Conservation (phyloP, 805 yeast genomes). For the Cyberlindnera meyerae region DNA sequence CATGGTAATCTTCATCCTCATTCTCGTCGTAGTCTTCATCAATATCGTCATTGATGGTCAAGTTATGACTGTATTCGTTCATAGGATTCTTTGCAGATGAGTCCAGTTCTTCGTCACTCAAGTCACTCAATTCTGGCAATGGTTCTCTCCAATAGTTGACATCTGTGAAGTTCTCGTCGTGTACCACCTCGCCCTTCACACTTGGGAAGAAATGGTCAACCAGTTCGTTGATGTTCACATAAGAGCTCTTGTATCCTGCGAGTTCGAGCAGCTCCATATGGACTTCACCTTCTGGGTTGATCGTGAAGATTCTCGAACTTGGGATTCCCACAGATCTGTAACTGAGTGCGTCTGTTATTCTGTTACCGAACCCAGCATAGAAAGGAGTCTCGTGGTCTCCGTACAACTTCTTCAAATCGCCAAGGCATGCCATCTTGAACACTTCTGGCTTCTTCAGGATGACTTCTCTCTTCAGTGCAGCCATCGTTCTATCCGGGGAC, state of each 20-base stretch:
- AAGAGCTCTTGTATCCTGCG: conserved; percentile 87
- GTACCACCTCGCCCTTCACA: conserved; percentile 29
- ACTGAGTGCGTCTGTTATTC: conserved; percentile 94
- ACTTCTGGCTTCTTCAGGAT: conserved; percentile 94
- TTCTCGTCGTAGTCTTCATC: conserved; percentile 17
- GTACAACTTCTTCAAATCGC: conserved; percentile 76
- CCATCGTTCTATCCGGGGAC: conserved; percentile 95
- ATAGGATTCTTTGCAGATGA: conserved; percentile 8
- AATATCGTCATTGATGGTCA: conserved; percentile 16
- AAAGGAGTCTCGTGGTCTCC: conserved; percentile 66
- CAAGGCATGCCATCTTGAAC: conserved; percentile 95
- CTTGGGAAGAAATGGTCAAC: conserved; percentile 99
- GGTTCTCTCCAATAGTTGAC: conserved; percentile 93
- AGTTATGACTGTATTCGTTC: conserved; percentile 9
- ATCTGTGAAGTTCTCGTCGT: conserved; percentile 61
- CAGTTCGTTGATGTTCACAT: conserved; percentile 83
- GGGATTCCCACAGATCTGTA: conserved; percentile 93
- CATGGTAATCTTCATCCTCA: conserved; percentile 20
- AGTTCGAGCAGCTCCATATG: conserved; percentile 93
- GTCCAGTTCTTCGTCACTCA: conserved; percentile 42
- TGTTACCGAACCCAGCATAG: conserved; percentile 95
- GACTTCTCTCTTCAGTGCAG: conserved; percentile 88
- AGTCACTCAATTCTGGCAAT: conserved; percentile 53
- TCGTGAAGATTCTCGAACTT: conserved; percentile 89
- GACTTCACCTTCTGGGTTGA: conserved; percentile 94